A percentile compares a stretch with the other conserved stretches of the same genome.
phyloP scores from a whole-genome alignment of 148 eudicot species.

The Rhododendron kiyosumense region DNA sequence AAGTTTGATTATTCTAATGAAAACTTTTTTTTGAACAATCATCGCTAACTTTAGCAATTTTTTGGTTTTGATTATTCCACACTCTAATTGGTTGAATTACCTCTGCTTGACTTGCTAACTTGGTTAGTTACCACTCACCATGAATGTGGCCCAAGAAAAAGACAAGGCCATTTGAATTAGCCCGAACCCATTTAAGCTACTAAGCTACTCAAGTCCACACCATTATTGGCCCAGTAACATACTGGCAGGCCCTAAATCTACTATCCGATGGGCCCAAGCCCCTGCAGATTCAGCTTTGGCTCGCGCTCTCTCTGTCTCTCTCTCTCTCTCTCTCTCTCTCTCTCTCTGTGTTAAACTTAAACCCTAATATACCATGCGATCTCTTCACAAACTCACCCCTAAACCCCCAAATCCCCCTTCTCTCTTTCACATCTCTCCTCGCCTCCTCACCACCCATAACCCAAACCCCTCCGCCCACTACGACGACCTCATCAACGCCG shows the following conservation, averaged over 20 bases:
- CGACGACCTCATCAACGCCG: constrained; percentile 34
- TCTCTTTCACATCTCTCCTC: constrained; percentile 6
- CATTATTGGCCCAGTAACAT: neutral
- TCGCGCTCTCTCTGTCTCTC: too few species aligned
- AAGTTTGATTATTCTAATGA: too few species aligned
- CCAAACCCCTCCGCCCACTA: constrained; percentile 19
- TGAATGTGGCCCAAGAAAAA: too few species aligned
- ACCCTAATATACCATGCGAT: constrained; percentile 14
- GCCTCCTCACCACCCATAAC: constrained; percentile 12
- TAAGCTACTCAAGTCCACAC: neutral
- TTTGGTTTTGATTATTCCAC: too few species aligned
- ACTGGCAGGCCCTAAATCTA: neutral
- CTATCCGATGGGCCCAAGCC: neutral
- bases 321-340: neutral
- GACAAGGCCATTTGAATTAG: too few species aligned
- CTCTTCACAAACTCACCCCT: constrained; percentile 9
- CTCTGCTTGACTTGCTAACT: too few species aligned
- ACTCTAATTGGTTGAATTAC: too few species aligned
- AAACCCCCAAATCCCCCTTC: constrained; percentile 13
- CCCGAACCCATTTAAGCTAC: too few species aligned
- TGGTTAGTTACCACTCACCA: too few species aligned
- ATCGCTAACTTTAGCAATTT: too few species aligned
- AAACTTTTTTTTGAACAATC: too few species aligned
- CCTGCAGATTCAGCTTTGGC: too few species aligned
- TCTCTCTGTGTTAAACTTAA: neutral